Conservation (phyloP, 2,329 filamentous ascomycete species). For the Fusarium sulawesiense region DNA sequence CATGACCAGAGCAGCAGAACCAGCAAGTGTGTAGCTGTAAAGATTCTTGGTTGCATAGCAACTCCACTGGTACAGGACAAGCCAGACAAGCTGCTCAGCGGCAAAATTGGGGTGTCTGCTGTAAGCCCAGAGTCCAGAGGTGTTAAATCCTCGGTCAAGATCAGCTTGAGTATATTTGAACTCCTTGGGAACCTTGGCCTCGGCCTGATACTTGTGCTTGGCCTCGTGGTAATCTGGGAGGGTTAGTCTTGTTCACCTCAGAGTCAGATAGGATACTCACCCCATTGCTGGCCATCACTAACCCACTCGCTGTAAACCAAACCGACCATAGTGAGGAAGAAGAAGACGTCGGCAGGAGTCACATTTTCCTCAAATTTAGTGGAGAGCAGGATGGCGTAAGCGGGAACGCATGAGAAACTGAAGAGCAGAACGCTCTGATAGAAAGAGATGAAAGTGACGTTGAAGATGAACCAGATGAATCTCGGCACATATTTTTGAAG, state of each 20-base stretch:
- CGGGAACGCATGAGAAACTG: constrained; percentile 77
- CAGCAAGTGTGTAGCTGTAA: constrained; percentile 82
- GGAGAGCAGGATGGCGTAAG: constrained; percentile 83
- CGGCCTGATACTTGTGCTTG: constrained; percentile 79
- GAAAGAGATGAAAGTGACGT: constrained; percentile 88
- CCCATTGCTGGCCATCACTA: constrained; percentile 94
- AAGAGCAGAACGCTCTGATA: constrained; percentile 86
- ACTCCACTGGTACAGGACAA: constrained; percentile 87
- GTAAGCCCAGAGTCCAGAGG: constrained; percentile 85
- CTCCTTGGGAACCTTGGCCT: constrained; percentile 47
- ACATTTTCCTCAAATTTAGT: constrained; percentile 69
- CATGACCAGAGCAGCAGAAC: constrained; percentile 75
- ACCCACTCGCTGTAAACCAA: constrained; percentile 77
- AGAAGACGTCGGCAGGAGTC: constrained; percentile 60
- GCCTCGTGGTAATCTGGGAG: constrained; percentile 78
- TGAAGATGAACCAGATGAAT: constrained; percentile 82
- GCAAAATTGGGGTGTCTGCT: constrained; percentile 95
- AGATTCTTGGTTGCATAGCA: constrained; percentile 77
- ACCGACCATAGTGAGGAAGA: constrained; percentile 58
- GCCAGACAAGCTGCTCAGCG: constrained; percentile 91
- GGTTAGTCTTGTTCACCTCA: constrained; percentile 5
- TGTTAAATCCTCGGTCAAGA: constrained; percentile 89
- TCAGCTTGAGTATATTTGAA: constrained; percentile 73
- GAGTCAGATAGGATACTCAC: constrained; percentile 55
- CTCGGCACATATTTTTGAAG: constrained; percentile 73